Base-by-base conservation (phyloP, 2,329 filamentous ascomycete genomes). In the Aspergillus tamarii region DNA sequence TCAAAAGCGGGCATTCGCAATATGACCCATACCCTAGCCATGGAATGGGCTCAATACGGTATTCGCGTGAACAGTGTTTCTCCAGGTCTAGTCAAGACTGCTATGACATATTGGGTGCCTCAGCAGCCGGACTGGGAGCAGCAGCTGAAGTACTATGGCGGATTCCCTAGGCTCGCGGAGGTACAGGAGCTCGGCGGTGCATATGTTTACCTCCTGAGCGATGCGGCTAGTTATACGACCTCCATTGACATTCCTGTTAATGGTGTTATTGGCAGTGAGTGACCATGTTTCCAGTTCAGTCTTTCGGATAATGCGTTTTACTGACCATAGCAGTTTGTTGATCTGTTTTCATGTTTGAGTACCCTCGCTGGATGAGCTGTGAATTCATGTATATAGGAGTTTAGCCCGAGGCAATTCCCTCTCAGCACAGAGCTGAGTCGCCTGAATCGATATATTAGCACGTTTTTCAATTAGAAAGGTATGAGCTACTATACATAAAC, bases 1-100 rank as follows among this genome's bases (percentile, higher is more conserved):
- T 77, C 76, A 19, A 84, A 83, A 70, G 81, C 79, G 4, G 81
- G 78, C 0, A 70, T 82, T 1, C 72, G 78, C 14, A 81, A 82
- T 63, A 80, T 82, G 78, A 77, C 77, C 4, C 78, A 80, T 54
- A 80, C 78, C 0, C 59, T 92, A 11, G 89, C 89, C 0, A 89
- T 87, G 0, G 90, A 93, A 76, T 92, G 89, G 89, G 88, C 87
- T 0, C 77, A 81, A 2, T 83, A 88, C 71, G 89, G 90, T 1
- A 90, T 93, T 64, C 78, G 89, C 2, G 88, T 91, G 8, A 93
- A 93, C 69, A 86, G 82, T 19, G 82, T 93, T 39, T 71, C 64
- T 1, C 66, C 69, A 0, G 67, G 69, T 2, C 64, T 70, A 4
- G 69, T 70, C 0, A 64, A 71, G 4, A 70, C 69, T 0, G 77